Percentiles rank a stretch among this genome's conserved stretches.
Conservation (phyloP, 2,329 filamentous ascomycete species). For the Podosphaera leucotricha region DNA sequence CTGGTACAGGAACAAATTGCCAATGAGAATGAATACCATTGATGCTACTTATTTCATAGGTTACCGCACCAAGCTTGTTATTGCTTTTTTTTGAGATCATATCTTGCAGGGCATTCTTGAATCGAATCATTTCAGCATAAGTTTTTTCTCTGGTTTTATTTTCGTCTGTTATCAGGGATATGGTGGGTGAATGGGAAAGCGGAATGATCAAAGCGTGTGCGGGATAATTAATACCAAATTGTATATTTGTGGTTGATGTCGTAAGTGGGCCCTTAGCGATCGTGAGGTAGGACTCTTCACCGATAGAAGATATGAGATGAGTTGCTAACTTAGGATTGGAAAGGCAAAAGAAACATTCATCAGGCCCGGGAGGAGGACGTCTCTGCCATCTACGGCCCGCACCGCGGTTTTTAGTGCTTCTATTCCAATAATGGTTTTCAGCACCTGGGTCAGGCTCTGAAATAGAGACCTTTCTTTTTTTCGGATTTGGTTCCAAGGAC, state of each 20-base stretch:
- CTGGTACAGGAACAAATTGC: conserved; percentile 67
- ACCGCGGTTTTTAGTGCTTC: conserved; percentile 12
- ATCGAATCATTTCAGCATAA: conserved; percentile 61
- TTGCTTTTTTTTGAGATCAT: conserved; percentile 41
- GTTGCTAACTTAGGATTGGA: conserved; percentile 64
- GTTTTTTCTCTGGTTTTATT: conserved; percentile 33
- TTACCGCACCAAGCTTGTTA: conserved; percentile 52
- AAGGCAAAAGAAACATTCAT: conserved; percentile 85
- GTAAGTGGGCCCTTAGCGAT: conserved; percentile 80
- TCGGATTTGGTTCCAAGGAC: conserved; percentile 25
- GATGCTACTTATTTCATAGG: conserved; percentile 73
- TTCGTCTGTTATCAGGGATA: conserved; percentile 36
- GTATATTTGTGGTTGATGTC: conserved; percentile 39
- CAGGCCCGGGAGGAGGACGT: conserved; percentile 41
- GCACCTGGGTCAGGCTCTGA: conserved; percentile 29
- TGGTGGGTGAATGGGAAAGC: conserved; percentile 54
- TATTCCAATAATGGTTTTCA: conserved; percentile 20
- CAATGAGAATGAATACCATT: conserved; percentile 75
- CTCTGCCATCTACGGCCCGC: conserved; percentile 22
- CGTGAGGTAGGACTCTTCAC: conserved; percentile 67
- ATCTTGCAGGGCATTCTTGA: conserved; percentile 50
- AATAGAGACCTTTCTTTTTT: conserved; percentile 28
- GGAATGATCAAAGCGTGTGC: conserved; percentile 83
- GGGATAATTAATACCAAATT: conserved; percentile 47
- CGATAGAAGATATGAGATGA: conserved; percentile 79